Evolutionary conservation across 257 asterid genomes (phyloP), one percentile per base, ranked within the genome.

Genomic region (Cordia subcordata): DNA sequence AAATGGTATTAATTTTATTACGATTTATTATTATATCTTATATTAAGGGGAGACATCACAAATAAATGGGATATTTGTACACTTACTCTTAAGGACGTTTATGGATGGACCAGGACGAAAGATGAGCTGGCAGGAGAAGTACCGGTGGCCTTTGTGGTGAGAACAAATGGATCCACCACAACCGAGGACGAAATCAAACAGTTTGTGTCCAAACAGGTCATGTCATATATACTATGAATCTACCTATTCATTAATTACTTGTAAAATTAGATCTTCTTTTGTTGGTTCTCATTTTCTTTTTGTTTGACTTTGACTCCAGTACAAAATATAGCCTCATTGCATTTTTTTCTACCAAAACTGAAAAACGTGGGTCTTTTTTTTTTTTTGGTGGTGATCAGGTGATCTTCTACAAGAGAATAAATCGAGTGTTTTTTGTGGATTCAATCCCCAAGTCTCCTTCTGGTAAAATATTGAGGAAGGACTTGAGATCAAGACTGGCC

Each of bases 101-200:
- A n/a, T n/a, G n/a, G 3, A 27, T 27, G 35, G 35, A 27, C 22
- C 37, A 66, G 77, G 27, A 62, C 67, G 73, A 57, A 72, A 53
- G 67, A 67, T 37, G 78, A 72, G 33, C 62, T 15, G 5, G 78
- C 69, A 5, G 78, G 78, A 23, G 78, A 72, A 53, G 62, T 72
- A 4, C 78, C 78, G 3, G 66, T 72, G 49, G 78, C 78, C 1
- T 67, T 62, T 16, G 59, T 71, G 1, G 71, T 64, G 18, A 59
- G 11, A 23, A 49, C 20, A n/a, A 47, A 53, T 38, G 54, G 53
- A 17, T 20, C 46, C 40, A 53, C 45, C 8, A 27, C 66, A 8
- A 42, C 67, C 8, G 66, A 58, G 55, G 63, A 65, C 45, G 74
- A 57, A 11, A 46, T 72, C 22, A 72, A 62, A 32, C 37, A 62